Evolutionary conservation across 345 rosid genomes (phyloP).

Genomic region (Bretschneidera sinensis): DNA sequence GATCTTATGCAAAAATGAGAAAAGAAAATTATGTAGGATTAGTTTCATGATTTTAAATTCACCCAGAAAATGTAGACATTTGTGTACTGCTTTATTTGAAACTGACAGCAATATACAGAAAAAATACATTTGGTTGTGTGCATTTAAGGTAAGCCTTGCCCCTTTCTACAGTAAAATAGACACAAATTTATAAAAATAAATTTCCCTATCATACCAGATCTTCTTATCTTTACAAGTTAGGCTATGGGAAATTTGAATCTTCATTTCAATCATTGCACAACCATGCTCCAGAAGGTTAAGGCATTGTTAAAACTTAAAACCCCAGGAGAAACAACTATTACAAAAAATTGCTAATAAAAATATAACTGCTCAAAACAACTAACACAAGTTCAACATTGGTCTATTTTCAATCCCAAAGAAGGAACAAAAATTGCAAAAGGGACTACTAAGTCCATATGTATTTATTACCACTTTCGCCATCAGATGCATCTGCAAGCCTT

Average conservation of each 20-base stretch:
- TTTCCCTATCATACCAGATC: no score
- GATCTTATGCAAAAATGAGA: not conserved
- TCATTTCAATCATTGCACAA: no score
- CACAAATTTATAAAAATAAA: no score
- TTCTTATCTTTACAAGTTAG: no score
- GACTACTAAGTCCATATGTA: not conserved
- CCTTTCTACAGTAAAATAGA: no score
- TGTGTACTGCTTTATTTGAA: not conserved
- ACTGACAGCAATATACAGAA: not conserved
- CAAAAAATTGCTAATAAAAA: no score
- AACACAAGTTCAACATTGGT: not conserved
- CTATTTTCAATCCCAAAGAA: no score
- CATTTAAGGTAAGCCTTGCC: not conserved
- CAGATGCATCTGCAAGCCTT: constrained; percentile 88
- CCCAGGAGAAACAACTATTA: no score
- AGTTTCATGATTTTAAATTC: not conserved
- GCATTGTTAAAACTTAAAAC: no score
- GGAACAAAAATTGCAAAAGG: not conserved
- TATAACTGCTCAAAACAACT: not conserved
- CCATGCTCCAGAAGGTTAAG: no score
- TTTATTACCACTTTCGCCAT: constrained; percentile 91
- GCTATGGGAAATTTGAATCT: no score
- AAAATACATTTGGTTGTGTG: not conserved
- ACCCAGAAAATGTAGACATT: not conserved
- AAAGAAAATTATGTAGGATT: not conserved